These are phyloP conservation scores for Pouteria glomerata DNA, from an alignment of 148 eudicot genomes.

Conservation along the genomic window DNA sequence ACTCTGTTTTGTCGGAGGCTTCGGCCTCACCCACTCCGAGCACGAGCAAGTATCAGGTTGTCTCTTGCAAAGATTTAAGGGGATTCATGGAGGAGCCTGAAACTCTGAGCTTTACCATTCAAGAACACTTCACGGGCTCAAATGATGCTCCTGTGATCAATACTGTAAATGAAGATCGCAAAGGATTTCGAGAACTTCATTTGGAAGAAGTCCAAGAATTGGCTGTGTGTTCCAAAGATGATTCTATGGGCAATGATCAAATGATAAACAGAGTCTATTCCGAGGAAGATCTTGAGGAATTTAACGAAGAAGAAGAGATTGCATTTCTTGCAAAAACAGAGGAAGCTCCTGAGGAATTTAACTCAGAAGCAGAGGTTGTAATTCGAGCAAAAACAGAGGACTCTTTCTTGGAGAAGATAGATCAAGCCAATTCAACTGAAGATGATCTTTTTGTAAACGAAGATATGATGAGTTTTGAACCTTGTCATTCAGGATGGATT, in stretches of 20 bases:
- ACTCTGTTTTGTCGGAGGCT: no score
- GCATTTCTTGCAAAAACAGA: no score
- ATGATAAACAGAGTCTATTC: neutral
- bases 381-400: constrained; percentile 18
- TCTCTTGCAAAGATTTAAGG: constrained; percentile 37
- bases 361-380: constrained; percentile 12
- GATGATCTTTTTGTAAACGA: no score
- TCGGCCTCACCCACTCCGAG: no score
- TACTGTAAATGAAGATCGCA: neutral
- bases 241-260: neutral
- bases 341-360: neutral
- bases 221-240: neutral
- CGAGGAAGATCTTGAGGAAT: no score
- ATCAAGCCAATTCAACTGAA: constrained; percentile 11
- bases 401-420: neutral
- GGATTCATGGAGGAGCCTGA: constrained; percentile 53
- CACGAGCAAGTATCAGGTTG: constrained; percentile 53
- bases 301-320: no score
- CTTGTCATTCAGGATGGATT: no score
- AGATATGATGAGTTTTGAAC: no score
- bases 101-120: constrained; percentile 39
- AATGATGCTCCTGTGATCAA: constrained; percentile 2
- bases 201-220: neutral
- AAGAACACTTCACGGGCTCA: constrained; percentile 48
- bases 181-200: neutral